Base-by-base conservation (phyloP, 75 land plant species). In the Adiantum capillusveneris region DNA sequence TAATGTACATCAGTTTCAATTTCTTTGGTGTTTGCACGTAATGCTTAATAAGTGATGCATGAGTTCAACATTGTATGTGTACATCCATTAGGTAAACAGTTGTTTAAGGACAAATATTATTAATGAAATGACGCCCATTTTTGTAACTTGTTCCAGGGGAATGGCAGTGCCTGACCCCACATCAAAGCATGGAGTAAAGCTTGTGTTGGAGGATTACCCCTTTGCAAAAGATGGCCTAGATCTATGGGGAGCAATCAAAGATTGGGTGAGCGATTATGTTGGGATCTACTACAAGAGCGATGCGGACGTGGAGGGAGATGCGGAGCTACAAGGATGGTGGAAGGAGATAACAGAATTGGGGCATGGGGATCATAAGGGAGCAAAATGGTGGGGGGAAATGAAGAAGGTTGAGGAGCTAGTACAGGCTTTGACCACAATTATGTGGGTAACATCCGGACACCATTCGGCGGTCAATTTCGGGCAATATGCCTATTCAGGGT, bases 381-480 rank as follows among this genome's bases (percentile, higher is more conserved):
- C 50, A 2, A 3, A 63, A 11, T 87, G 78, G 30, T 75, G 78
- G 73, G 64, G 45, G n/a, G 42, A 42, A 12, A 58, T 86, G 36
- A 31, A 67, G 30, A 69, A 72, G 13, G 62, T 63, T 0, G 25
- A 53, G 25, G 64, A 71, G 50, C 74, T 80, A 1, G 52, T 57
- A 6, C 46, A 65, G 1, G 60, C 74, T 14, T 18, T 87, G 19
- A 80, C 84, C 37, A 80, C 79, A 25, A 60, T 83, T 31, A 73
- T 75, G 1, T 87, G 91, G 91, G 63, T 78, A 7, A 44, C 78
- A 18, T 83, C 86, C 0, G 84, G 67, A 1, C 86, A 83, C 65
- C 85, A 83, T 60, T 83, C 91, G 11, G 84, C 86, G 0, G 71
- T 80, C n/a, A 87, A 87, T 73, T 87, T 83, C 51, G 86, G 84